Evolutionary conservation across 495 filamentous ascomycete genomes (phyloP).

Genomic region (Daldinia vernicosa): DNA sequence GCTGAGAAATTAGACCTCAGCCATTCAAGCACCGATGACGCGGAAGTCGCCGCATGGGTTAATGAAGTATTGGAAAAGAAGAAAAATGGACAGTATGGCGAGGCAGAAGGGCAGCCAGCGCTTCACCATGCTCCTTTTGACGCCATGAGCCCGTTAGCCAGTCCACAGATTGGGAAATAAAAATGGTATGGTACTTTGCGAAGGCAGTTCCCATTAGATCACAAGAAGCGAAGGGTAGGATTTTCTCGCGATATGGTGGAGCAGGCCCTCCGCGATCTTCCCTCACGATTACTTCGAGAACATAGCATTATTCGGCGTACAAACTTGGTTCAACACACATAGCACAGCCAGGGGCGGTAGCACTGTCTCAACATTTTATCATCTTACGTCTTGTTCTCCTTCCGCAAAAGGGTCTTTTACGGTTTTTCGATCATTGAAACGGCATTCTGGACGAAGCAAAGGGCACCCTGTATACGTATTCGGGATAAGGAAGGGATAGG

Average conservation of each 20-base stretch:
- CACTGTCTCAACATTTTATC: conserved; percentile 23
- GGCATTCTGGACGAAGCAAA: conserved; percentile 30
- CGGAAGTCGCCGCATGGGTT: conserved; percentile 88
- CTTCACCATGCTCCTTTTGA: conserved; percentile 82
- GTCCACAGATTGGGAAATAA: conserved; percentile 44
- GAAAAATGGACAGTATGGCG: conserved; percentile 56
- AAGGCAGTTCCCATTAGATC: conserved; percentile 26
- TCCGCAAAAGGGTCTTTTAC: conserved; percentile 10
- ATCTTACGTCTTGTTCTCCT: conserved; percentile 5
- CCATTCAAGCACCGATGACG: conserved; percentile 65
- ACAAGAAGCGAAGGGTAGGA: conserved; percentile 26
- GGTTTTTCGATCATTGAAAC: conserved; percentile 18
- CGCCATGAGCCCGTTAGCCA: conserved; percentile 59
- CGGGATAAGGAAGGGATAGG: conserved; percentile 24
- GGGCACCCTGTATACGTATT: conserved; percentile 50
- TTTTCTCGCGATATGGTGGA: conserved; percentile 23
- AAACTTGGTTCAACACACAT: conserved; percentile 42
- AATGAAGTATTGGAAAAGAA: conserved; percentile 71
- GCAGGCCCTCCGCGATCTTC: conserved; percentile 38
- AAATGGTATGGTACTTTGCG: conserved; percentile 3
- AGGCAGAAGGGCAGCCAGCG: conserved; percentile 64
- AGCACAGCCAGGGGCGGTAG: conserved; percentile 29
- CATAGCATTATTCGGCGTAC: conserved; percentile 48
- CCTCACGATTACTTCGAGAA: conserved; percentile 41
- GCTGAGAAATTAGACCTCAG: conserved; percentile 54